These are phyloP conservation scores for Phaffomyces opuntiae DNA, from an alignment of 805 yeast genomes.

Conservation along the genomic window DNA sequence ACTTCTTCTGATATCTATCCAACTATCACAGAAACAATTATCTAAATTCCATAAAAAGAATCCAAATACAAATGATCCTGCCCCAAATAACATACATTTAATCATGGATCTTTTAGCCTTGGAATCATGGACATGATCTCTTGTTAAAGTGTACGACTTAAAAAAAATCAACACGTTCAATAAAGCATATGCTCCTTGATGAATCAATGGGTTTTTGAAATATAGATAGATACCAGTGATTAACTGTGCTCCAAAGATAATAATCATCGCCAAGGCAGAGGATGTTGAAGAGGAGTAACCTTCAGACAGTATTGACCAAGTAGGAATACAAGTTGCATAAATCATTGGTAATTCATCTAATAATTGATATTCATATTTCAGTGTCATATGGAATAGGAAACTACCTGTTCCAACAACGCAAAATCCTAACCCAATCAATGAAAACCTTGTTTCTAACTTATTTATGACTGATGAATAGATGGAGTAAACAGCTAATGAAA, in stretches of 20 bases:
- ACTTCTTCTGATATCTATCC: constrained; percentile 51
- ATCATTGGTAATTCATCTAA: constrained; percentile 97
- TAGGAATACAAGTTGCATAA: constrained; percentile 93
- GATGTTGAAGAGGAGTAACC: constrained; percentile 34
- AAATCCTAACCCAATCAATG: constrained; percentile 71
- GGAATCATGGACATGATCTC: constrained; percentile 44
- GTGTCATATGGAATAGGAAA: constrained; percentile 95
- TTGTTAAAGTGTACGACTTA: constrained; percentile 50
- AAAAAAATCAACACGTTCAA: constrained; percentile 66
- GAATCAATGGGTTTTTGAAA: constrained; percentile 77
- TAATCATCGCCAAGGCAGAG: constrained; percentile 36
- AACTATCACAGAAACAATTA: constrained; percentile 62
- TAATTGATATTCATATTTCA: constrained; percentile 80
- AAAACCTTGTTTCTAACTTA: constrained; percentile 61
- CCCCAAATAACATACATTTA: constrained; percentile 51
- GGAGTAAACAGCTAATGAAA: constrained; percentile 52
- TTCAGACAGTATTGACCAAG: constrained; percentile 74
- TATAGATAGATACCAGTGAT: constrained; percentile 69
- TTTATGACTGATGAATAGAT: constrained; percentile 54
- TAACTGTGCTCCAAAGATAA: constrained; percentile 45
- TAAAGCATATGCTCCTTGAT: constrained; percentile 77
- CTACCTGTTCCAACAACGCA: constrained; percentile 87
- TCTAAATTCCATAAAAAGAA: constrained; percentile 87
- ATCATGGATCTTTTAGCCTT: constrained; percentile 42
- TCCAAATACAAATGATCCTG: constrained; percentile 63